These are phyloP conservation scores for Linderniella brevidens DNA, from an alignment of 257 asterid genomes.

Conservation along the genomic window DNA sequence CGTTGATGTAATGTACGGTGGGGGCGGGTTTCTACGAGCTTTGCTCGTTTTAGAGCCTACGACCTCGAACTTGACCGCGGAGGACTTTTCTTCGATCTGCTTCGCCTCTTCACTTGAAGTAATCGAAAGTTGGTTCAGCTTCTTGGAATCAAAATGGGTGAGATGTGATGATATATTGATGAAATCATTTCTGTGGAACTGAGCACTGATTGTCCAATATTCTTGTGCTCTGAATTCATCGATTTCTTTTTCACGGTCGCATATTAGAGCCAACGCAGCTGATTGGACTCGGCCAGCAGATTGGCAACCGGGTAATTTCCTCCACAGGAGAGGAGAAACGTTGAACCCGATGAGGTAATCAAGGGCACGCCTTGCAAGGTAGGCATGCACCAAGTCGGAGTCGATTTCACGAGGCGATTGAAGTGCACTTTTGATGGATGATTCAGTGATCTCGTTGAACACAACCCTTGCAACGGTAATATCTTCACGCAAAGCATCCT, in stretches of 20 bases:
- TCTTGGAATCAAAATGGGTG: constrained; percentile 40
- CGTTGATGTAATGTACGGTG: constrained; percentile 75
- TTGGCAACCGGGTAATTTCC: constrained; percentile 89
- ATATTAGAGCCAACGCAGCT: constrained; percentile 77
- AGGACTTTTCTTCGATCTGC: constrained; percentile 36
- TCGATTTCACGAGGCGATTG: constrained; percentile 70
- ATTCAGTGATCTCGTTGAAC: constrained; percentile 77
- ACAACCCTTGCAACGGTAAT: constrained; percentile 67
- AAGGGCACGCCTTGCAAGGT: constrained; percentile 93
- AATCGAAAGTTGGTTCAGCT: constrained; percentile 44
- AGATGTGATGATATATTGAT: constrained; percentile 33
- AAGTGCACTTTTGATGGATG: constrained; percentile 75
- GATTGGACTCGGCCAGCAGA: constrained; percentile 98
- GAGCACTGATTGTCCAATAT: constrained; percentile 60
- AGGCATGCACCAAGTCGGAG: constrained; percentile 60
- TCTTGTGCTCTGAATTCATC: constrained; percentile 61
- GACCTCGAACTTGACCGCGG: constrained; percentile 36
- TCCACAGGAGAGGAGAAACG: constrained; percentile 89
- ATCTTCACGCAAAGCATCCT: constrained; percentile 62
- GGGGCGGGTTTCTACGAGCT: constrained; percentile 47
- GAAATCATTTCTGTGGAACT: constrained; percentile 21
- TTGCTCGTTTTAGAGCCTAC: constrained; percentile 36
- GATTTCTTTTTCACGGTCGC: constrained; percentile 82
- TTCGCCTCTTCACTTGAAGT: constrained; percentile 42
- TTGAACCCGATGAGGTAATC: constrained; percentile 91